phyloP scores from a whole-genome alignment of 139 green algal genomes.

The Volvox reticuliferus region DNA sequence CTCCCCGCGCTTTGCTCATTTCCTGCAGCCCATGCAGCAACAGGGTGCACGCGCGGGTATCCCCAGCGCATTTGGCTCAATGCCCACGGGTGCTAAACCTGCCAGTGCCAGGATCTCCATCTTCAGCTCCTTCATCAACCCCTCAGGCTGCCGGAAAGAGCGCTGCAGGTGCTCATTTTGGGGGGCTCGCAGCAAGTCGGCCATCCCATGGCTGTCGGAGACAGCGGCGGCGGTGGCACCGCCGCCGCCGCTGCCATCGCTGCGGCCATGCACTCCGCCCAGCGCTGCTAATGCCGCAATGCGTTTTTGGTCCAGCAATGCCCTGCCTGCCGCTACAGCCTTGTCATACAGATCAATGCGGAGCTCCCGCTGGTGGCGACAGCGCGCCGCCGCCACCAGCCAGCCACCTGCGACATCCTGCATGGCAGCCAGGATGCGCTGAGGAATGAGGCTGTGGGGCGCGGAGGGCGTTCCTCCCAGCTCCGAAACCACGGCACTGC shows the following conservation, averaged over 20 bases:
- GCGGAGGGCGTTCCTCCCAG: neutral
- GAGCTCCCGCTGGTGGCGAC: constrained; percentile 39
- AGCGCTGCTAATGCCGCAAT: constrained; percentile 33
- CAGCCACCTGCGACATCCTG: constrained; percentile 29
- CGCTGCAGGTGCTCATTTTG: neutral
- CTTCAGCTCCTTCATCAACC: constrained; percentile 10
- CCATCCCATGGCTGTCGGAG: neutral
- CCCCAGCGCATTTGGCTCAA: neutral
- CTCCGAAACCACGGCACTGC: constrained; percentile 14
- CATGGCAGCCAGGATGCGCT: constrained; percentile 32
- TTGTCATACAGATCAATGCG: constrained; percentile 35
- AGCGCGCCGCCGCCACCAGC: constrained; percentile 39
- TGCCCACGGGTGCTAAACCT: constrained; percentile 18
- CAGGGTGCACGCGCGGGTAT: neutral
- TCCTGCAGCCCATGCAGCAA: constrained; percentile 2
- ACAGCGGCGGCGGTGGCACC: neutral
- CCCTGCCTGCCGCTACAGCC: constrained; percentile 22
- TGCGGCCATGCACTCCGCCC: neutral
- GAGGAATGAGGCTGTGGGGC: neutral
- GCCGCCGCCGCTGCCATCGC: neutral
- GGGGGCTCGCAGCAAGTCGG: neutral
- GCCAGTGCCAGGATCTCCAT: constrained; percentile 36
- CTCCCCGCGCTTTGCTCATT: too few species aligned
- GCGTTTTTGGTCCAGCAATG: constrained; percentile 12
- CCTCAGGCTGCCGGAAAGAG: neutral